Percentiles rank a stretch among this genome's conserved stretches.
Conservation (phyloP, 495 filamentous ascomycete genomes). For the Penicillium pancosmium region DNA sequence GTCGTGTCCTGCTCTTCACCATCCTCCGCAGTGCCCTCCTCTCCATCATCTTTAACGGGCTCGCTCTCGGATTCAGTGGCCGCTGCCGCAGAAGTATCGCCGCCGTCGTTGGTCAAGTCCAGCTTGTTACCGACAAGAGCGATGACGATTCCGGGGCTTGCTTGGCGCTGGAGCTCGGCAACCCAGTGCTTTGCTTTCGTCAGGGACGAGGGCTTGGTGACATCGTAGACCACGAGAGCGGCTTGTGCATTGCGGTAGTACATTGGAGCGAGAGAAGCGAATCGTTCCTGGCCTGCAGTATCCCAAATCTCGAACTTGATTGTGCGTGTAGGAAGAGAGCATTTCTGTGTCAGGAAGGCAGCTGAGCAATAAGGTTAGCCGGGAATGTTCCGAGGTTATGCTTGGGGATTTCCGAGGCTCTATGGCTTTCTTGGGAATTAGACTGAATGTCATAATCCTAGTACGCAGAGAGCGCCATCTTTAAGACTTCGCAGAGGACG, state of each 20-base stretch:
- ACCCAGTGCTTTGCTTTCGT: slow-evolving; percentile 99
- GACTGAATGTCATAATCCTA: background rate
- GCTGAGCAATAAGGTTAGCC: slow-evolving; percentile 59
- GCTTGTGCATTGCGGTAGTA: slow-evolving; percentile 99
- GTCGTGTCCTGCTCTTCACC: slow-evolving; percentile 64
- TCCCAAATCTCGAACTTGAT: slow-evolving; percentile 99
- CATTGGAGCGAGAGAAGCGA: slow-evolving; percentile 96
- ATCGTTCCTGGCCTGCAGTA: slow-evolving; percentile 97
- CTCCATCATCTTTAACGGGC: slow-evolving; percentile 34
- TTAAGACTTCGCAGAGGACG: background rate
- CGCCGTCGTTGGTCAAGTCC: slow-evolving; percentile 71
- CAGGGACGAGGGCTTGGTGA: slow-evolving; percentile 94
- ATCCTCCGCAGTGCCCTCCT: slow-evolving; percentile 43
- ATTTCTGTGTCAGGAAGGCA: slow-evolving; percentile 98
- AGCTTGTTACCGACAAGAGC: slow-evolving; percentile 97
- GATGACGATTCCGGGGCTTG: slow-evolving; percentile 97
- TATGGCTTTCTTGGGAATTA: background rate
- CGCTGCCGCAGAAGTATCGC: slow-evolving; percentile 38
- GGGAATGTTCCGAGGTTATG: slow-evolving; percentile 5
- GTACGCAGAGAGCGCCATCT: background rate
- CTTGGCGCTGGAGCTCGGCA: slow-evolving; percentile 94
- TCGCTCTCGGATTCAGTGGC: slow-evolving; percentile 32
- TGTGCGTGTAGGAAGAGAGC: slow-evolving; percentile 89
- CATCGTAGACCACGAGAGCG: slow-evolving; percentile 98
- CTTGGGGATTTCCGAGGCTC: background rate